Evolutionary conservation across 352 stramenopile species (phyloP), one percentile per base, ranked within the genome.

Genomic region (Thalassiosira delicatula): DNA sequence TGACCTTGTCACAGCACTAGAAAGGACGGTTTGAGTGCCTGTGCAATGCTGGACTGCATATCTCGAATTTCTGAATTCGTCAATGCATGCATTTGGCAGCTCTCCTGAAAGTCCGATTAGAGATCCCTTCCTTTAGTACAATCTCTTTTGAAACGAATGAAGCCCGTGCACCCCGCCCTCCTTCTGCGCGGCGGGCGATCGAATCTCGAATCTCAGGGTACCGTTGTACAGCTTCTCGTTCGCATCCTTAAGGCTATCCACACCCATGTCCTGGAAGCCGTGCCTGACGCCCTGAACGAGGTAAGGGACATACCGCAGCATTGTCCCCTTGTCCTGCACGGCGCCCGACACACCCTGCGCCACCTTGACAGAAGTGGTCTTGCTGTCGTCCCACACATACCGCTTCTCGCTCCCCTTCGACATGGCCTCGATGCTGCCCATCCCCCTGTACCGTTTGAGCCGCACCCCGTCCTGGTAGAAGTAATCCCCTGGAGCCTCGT

Each of bases 391-490:
- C 91, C 91, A 95, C 21, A 97, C 94, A 83, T 97, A 97, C 46
- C 93, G 89, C 66, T 94, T 95, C 63, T 94, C 91, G 62, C 80
- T 85, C 23, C 97, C 97, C 83, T 98, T 97, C 23, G 92, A 95
- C 97, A 99, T 99, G 56, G 98, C 97, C 88, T 99, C 98, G 29
- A 99, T 95, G 67, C 96, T 99, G 65, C 97, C 97, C 98, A 99
- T 99, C 75, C 98, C 98, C 83, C 97, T 95, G 93, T 99, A 99
- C 86, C 98, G 97, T 91, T 99, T 99, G 33, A 99, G 91, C 69
- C 98, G 96, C 70, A 99, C 97, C 51, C 98, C 98, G 87, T 99
- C 97, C 93, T 99, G 97, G 92, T 99, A 99, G 87, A 99, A 99
- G 92, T 99, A 99, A 87, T 99, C 97, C 30, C 98, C 98, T 2